Base-by-base conservation (phyloP, 768 basidiomycete genomes). In the Trametes coccinea region DNA sequence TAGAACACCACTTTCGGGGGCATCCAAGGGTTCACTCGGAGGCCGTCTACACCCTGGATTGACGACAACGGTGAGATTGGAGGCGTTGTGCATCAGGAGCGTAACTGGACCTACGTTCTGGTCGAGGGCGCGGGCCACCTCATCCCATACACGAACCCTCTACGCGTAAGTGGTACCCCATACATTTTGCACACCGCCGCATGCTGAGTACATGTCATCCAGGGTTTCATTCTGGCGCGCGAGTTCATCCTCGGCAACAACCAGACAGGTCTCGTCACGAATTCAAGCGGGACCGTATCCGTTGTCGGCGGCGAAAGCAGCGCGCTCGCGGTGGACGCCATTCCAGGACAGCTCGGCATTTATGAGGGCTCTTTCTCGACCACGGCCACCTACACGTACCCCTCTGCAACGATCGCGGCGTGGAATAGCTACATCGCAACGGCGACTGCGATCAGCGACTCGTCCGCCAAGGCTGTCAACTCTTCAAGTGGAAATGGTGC, bases 1-100 rank as follows among this genome's bases (percentile, higher is more conserved):
- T 45, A 89, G 86, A 92, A 92, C 67, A 89, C 88, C n/a, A 90
- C 90, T 0, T 92, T 90, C 65, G 89, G 88, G 30, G 89, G 88
- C 11, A 84, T 85, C 45, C 87, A 84, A 72, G 90, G 90, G 3
- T 92, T 92, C 70, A 85, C 86, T 5, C 78, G 82, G 46, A 78
- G 80, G 61, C 90, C 90, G 0, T 80, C 84, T 4, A 90, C 90
- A 0, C 80, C 84, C 1, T 91, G 88, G 87, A 75, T 73, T 56
- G 83, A 85, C 50, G 86, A 88, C 52, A 68, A 71, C 2, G 83
- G 84, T 13, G 75, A 83, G 55, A 80, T 83, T 53, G 86, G 83
- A 0, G 90, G 89, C 0, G 84, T 89, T 34, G 79, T 90, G n/a
- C 88, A 88, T 67, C 88, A 89, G 71, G 90, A 91, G 71, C 82